Conservation (phyloP, 495 filamentous ascomycete genomes). For the Trichocladium uniseriatum region DNA sequence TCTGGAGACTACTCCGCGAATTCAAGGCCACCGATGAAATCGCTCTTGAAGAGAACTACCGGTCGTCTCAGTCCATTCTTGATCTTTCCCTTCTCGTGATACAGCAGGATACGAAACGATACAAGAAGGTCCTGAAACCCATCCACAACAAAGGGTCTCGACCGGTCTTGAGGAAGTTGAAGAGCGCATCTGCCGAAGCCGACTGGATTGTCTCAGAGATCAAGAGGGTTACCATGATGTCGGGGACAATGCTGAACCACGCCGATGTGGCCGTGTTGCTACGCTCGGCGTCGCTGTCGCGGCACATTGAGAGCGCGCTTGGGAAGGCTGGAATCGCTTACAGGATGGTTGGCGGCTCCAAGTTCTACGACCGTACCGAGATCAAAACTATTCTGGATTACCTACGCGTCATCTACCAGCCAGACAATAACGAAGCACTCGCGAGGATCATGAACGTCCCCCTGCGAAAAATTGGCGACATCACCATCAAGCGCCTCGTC, state of each 20-base stretch:
- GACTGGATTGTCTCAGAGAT: conserved; percentile 87
- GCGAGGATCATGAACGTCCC: conserved; percentile 81
- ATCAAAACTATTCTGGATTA: conserved; percentile 88
- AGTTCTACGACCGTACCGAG: conserved; percentile 89
- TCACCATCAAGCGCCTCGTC: conserved; percentile 61
- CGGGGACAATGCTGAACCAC: conserved; percentile 58
- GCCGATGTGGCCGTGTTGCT: conserved; percentile 83
- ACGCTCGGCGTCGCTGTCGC: conserved; percentile 72
- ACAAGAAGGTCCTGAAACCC: conserved; percentile 65
- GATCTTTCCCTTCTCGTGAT: conserved; percentile 76
- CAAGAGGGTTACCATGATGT: conserved; percentile 57
- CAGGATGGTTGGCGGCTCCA: conserved; percentile 82
- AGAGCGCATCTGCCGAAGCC: conserved; percentile 64
- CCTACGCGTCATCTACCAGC: conserved; percentile 74
- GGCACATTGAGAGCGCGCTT: conserved; percentile 73
- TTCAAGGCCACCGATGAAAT: conserved; percentile 74
- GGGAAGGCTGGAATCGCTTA: conserved; percentile 84
- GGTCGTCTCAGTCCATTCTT: conserved; percentile 86
- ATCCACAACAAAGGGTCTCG: conserved; percentile 74
- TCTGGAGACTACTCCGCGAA: conserved; percentile 63
- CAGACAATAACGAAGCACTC: conserved; percentile 80
- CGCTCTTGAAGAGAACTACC: conserved; percentile 90
- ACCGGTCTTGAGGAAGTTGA: conserved; percentile 74
- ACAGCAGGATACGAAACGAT: conserved; percentile 76
- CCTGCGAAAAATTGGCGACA: conserved; percentile 69